Evolutionary conservation across 805 yeast species (phyloP), one percentile per base, ranked within the genome.

Genomic region (Priceomyces carsonii): DNA sequence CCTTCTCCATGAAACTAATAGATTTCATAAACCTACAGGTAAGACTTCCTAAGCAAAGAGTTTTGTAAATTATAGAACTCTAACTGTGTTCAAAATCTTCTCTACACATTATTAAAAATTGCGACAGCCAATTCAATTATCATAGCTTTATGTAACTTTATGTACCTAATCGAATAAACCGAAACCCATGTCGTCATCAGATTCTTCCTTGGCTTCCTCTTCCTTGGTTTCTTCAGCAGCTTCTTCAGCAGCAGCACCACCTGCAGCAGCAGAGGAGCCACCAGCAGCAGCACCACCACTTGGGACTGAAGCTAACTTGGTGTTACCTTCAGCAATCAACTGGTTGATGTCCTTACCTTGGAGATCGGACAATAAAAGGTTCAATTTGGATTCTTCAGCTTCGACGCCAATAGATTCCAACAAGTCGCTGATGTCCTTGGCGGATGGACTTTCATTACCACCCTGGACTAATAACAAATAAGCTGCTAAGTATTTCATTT

Each of bases 251-350:
- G 69, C 81, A 66, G 71, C 85, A 59, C 77, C 83, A 59, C 83
- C 81, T 57, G 83, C 79, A 53, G 85, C 82, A 61, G 77, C 79
- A 61, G 75, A 77, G 61, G 79, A 73, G 57, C 83, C 70, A 55
- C 93, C 73, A 63, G 89, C 79, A 69, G 93, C 95, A 70, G 96
- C 93, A 75, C 96, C 97, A 71, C 96, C 97, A 62, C 96, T 60
- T 73, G 98, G 97, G 54, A 91, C 95, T 54, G 98, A 82, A 57
- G 98, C 95, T 68, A 93, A 86, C 80, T 93, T 93, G 76, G 84
- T 73, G 73, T 85, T 73, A 79, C 99, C 99, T 75, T 81, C 91
- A 59, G 95, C 84, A 59, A 93, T 81, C 74, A 93, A 82, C 66
- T 87, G 96, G 55, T 73, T 79, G 59, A 88, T 78, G 64, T 86